phyloP scores from a whole-genome alignment of 2,329 filamentous ascomycete species.

The Fusarium temperatum region DNA sequence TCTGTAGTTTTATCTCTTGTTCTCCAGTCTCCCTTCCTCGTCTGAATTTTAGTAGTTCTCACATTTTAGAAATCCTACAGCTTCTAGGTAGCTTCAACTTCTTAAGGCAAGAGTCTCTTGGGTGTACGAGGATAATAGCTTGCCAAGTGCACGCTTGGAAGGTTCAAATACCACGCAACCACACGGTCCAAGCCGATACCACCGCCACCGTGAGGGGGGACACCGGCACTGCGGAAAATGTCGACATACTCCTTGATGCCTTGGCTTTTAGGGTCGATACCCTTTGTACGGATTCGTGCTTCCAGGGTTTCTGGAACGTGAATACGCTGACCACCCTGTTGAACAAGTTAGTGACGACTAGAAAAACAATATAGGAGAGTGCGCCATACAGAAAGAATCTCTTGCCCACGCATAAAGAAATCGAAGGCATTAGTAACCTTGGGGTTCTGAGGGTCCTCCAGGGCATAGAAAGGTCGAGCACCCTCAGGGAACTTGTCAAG shows the following conservation, averaged over 20 bases:
- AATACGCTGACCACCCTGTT: conserved; percentile 80
- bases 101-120: conserved; percentile 64
- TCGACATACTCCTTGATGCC: conserved; percentile 92
- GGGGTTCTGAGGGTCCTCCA: conserved; percentile 73
- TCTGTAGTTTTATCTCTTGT: neutral
- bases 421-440: conserved; percentile 76
- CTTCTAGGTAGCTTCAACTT: neutral
- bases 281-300: conserved; percentile 79
- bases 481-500: conserved; percentile 94
- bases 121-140: conserved; percentile 68
- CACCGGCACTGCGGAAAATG: conserved; percentile 81
- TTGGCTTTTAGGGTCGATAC: conserved; percentile 76
- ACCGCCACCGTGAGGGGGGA: conserved; percentile 89
- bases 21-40: neutral
- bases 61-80: neutral
- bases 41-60: conserved; percentile 7
- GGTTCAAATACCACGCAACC: conserved; percentile 70
- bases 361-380: neutral
- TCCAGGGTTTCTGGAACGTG: conserved; percentile 81
- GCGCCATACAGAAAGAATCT: conserved; percentile 75
- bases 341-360: neutral
- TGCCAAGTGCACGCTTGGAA: conserved; percentile 68
- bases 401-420: conserved; percentile 92
- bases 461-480: conserved; percentile 92
- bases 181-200: conserved; percentile 92